phyloP scores from a whole-genome alignment of 371 early-diverging fungal genomes.

The Mucor plumbeus region DNA sequence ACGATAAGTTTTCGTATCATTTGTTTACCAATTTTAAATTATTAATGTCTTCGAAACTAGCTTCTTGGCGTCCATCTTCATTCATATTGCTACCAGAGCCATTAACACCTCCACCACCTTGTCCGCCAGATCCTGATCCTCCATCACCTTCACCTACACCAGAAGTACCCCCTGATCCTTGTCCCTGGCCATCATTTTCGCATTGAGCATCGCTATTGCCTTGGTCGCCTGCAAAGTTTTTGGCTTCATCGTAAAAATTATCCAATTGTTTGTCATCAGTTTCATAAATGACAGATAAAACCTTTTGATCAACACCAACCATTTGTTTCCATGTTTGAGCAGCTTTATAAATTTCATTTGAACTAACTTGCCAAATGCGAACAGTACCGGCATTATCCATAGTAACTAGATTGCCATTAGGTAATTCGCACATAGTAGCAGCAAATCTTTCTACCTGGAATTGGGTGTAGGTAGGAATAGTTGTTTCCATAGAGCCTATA shows the following conservation, averaged over 20 bases:
- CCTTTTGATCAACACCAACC: constrained; percentile 73
- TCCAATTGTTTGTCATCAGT: constrained; percentile 36
- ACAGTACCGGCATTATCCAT: constrained; percentile 71
- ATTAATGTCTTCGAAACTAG: constrained; percentile 69
- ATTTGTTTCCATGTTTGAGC: constrained; percentile 77
- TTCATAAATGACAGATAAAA: constrained; percentile 69
- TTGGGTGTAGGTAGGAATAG: constrained; percentile 50
- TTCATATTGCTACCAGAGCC: constrained; percentile 54
- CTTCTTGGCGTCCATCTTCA: constrained; percentile 65
- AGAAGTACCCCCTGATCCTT: constrained; percentile 24
- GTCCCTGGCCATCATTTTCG: constrained; percentile 39
- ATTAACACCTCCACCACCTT: constrained; percentile 43
- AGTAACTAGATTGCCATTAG: constrained; percentile 69
- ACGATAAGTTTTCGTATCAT: neutral
- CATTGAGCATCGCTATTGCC: constrained; percentile 41
- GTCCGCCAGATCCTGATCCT: constrained; percentile 38
- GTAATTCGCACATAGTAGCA: constrained; percentile 67
- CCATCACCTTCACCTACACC: constrained; percentile 46
- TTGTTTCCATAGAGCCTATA: constrained; percentile 47
- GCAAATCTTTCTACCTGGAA: constrained; percentile 58
- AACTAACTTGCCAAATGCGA: constrained; percentile 73
- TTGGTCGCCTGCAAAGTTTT: constrained; percentile 46
- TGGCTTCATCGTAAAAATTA: constrained; percentile 37
- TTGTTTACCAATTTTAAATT: constrained; percentile 61
- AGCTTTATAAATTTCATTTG: constrained; percentile 60